Evolutionary conservation across 2,329 filamentous ascomycete genomes (phyloP).

Genomic region (Pseudohalonectria lignicola): DNA sequence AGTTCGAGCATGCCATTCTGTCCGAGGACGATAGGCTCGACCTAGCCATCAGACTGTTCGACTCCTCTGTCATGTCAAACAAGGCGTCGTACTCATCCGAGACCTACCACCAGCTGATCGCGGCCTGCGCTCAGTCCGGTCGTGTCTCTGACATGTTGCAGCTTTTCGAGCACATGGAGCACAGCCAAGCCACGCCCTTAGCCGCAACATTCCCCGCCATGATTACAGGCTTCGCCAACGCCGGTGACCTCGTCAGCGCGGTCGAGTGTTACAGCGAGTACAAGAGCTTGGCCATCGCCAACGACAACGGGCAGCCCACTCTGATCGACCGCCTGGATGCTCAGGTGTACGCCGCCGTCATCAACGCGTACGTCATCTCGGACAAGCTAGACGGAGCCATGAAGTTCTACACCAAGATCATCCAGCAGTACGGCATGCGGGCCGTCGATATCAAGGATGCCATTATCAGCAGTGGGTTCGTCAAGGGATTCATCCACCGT

Average conservation of each 20-base stretch:
- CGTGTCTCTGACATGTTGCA: slow-evolving; percentile 81
- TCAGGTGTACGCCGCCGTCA: slow-evolving; percentile 80
- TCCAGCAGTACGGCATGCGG: slow-evolving; percentile 47
- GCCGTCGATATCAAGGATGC: slow-evolving; percentile 56
- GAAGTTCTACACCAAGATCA: slow-evolving; percentile 76
- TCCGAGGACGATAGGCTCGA: slow-evolving; percentile 79
- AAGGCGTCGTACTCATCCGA: slow-evolving; percentile 62
- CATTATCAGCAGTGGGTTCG: slow-evolving; percentile 63
- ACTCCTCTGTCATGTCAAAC: slow-evolving; percentile 56
- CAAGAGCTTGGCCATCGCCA: slow-evolving; percentile 72
- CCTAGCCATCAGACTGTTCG: slow-evolving; percentile 77
- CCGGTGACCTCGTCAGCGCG: slow-evolving; percentile 73
- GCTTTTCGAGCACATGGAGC: slow-evolving; percentile 87
- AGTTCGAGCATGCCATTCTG: slow-evolving; percentile 77
- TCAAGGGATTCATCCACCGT: slow-evolving; percentile 63
- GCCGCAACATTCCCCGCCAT: slow-evolving; percentile 81
- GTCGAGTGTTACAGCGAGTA: slow-evolving; percentile 96
- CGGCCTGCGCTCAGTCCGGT: slow-evolving; percentile 73
- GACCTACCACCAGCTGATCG: slow-evolving; percentile 77
- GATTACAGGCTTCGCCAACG: slow-evolving; percentile 84
- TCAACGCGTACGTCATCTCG: slow-evolving; percentile 78
- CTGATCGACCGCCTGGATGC: slow-evolving; percentile 66
- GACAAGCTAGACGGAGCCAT: slow-evolving; percentile 71
- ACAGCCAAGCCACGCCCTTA: slow-evolving; percentile 59
- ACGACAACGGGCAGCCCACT: slow-evolving; percentile 62